Evolutionary conservation across 1,284 basidiomycete genomes (phyloP), one percentile per base, ranked within the genome.

Genomic region (Malassezia furfur): DNA sequence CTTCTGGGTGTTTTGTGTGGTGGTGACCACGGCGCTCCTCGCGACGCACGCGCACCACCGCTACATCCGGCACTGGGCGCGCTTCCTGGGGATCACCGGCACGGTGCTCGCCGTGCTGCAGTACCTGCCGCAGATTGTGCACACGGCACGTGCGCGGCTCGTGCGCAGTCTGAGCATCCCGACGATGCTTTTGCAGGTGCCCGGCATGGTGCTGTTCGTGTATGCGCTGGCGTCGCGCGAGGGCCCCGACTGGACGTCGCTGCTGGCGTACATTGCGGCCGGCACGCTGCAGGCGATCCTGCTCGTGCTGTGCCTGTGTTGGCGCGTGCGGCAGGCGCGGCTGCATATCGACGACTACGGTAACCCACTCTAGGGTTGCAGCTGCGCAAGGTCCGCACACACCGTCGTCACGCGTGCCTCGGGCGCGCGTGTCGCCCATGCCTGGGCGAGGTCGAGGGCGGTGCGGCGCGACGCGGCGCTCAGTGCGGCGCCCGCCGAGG

Each of bases 341-440:
- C 80, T 88, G 4, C 83, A 83, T n/a, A 81, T 96, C 51, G 90
- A 98, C 73, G 93, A 96, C 76, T 98, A 93, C 70, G 93, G 94
- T 1, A 28, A 28, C 11, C 21, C 25, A 11, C 36, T 40, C 21
- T 46, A 46, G 22, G 48, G 21, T 19, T 15, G 7, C 12, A 48
- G 32, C 25, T 28, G 46, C 15, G 45, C 37, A 6, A 57, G 35
- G 15, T 57, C 54, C 11, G 37, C 38, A 21, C 49, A 50, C 9
- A 57, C 28, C 1, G 32, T 37, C 19, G 36, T 17, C 15, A 57
- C 46, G 14, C 54, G 48, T 5, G 37, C 25, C 35, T 57, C 54
- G 6, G 15, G 6, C 6, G 50, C 7, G 9, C 15, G 12, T 5
- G 31, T 12, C 3, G 36, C 17, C 43, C 49, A 51, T 6, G 15